Base-by-base conservation (phyloP, 1,139 yeast species). In the Suhomyces bokatorum region DNA sequence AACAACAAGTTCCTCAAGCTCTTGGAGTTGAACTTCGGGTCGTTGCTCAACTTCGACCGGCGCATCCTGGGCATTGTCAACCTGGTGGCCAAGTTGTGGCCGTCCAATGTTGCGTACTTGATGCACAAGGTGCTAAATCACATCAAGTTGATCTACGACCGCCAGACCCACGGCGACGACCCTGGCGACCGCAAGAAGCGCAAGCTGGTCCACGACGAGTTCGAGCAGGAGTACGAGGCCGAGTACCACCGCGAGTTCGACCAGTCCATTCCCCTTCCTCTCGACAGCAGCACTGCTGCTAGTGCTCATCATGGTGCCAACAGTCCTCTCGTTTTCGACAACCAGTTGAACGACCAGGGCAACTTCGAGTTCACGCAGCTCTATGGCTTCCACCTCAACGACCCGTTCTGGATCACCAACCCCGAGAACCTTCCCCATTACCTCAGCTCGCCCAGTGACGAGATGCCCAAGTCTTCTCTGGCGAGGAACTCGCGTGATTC, bases 341-440 rank as follows among this genome's bases (percentile, higher is more conserved):
- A 24, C 10, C 36, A 43, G 12, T 35, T 32, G 20, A 16, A 20
- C 30, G 44, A 39, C 13, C 44, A 39, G 9, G 38, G 30, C 17
- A 40, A 41, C 12, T 37, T 42, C 34, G 43, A 45, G 28, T 42
- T 45, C n/a, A 38, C 48, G 28, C 45, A 45, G 20, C 28, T 60
- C 32, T 56, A 56, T 22, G 66, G 68, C 6, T 64, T 69, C 49
- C 66, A 70, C 40, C 54, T 70, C 37, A 62, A 59, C 41, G 78
- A 73, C 52, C 77, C 77, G 8, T 72, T 70, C 45, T 73, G 77
- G 78, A 60, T 69, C 39, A 64, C 75, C 2, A 68, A 67, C 43
- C 75, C 75, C 0, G 75, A 70, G 39, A 69, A 69, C 46, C 52
- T 70, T 28, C 75, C 76, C 1, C 69, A 65, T 46, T 69, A 66